Conservation (phyloP, 306 rosid genomes). For the Pueraria montana region DNA sequence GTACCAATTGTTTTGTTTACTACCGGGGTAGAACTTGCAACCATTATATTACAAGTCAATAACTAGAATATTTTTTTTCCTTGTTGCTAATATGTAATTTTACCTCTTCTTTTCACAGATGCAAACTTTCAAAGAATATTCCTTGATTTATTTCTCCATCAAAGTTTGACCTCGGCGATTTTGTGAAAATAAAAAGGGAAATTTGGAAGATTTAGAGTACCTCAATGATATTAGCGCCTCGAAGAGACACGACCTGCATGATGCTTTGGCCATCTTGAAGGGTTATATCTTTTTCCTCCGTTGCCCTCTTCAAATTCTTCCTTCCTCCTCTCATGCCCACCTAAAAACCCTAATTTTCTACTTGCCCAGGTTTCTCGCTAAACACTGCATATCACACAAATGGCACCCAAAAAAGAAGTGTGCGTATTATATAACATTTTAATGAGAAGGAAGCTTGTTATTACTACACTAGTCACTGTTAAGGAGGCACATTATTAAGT, state of each 20-base stretch:
- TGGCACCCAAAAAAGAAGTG: background rate
- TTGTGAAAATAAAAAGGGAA: background rate
- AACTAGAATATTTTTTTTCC: background rate
- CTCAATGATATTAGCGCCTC: conserved; percentile 92
- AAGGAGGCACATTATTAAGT: no score
- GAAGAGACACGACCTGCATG: conserved; percentile 81
- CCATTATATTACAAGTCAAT: background rate
- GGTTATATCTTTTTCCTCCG: conserved; percentile 58
- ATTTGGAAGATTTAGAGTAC: conserved; percentile 28
- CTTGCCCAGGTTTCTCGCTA: conserved; percentile 19
- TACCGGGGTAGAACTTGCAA: background rate
- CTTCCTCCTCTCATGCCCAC: conserved; percentile 85
- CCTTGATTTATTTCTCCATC: background rate
- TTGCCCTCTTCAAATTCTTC: conserved; percentile 85
- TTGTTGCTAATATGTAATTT: background rate
- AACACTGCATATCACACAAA: conserved; percentile 35
- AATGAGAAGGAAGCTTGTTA: no score
- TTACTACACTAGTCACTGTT: no score
- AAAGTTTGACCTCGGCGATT: background rate
- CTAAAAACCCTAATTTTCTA: conserved; percentile 25
- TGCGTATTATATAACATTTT: no score
- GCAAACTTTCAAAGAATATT: conserved; percentile 5
- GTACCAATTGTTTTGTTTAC: background rate
- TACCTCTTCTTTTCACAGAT: background rate
- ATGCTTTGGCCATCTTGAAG: conserved; percentile 71